A percentile compares a stretch with the other conserved stretches of the same genome.
These are phyloP conservation scores for Lasiosphaeriaceae sp. DNA, from an alignment of 495 filamentous ascomycete genomes.

Conservation along the genomic window DNA sequence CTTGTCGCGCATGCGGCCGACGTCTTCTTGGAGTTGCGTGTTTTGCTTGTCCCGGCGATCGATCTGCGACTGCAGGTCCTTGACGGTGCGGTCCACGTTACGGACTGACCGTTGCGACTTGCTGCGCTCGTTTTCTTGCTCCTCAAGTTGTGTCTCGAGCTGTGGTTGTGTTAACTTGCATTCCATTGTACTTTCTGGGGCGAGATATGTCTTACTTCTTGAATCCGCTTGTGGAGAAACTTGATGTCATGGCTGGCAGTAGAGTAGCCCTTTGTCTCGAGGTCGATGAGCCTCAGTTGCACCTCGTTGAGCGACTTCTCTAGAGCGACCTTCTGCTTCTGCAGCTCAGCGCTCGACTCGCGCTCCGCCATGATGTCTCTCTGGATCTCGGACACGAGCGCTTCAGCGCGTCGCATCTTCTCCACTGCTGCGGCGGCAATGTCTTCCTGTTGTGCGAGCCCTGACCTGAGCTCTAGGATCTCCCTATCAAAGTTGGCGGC, in stretches of 20 bases:
- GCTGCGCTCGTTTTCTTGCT: slow-evolving; percentile 69
- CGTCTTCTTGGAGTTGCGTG: slow-evolving; percentile 72
- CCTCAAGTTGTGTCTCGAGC: slow-evolving; percentile 90
- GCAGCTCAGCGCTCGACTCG: slow-evolving; percentile 74
- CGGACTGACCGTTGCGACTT: slow-evolving; percentile 82
- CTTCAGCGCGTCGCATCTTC: slow-evolving; percentile 97
- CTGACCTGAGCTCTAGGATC: slow-evolving; percentile 83
- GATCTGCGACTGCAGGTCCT: slow-evolving; percentile 89
- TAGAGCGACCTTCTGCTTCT: slow-evolving; percentile 86
- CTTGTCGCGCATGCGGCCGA: slow-evolving; percentile 80
- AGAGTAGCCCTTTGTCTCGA: slow-evolving; percentile 96
- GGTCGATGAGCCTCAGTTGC: slow-evolving; percentile 82
- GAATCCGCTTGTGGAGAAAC: slow-evolving; percentile 90
- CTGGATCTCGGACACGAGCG: slow-evolving; percentile 81
- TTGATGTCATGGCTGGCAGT: slow-evolving; percentile 90
- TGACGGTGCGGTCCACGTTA: slow-evolving; percentile 91
- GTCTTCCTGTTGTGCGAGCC: slow-evolving; percentile 89
- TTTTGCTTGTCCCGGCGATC: slow-evolving; percentile 87
- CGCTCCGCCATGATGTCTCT: slow-evolving; percentile 91
- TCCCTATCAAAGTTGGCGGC: slow-evolving; percentile 88
- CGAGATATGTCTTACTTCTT: slow-evolving; percentile 66
- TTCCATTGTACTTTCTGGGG: background rate
- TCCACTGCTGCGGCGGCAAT: slow-evolving; percentile 88
- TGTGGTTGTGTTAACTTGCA: slow-evolving; percentile 35
- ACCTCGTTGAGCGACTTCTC: slow-evolving; percentile 91